Conservation (phyloP, 129 eudicot species). For the Solidago caesia region DNA sequence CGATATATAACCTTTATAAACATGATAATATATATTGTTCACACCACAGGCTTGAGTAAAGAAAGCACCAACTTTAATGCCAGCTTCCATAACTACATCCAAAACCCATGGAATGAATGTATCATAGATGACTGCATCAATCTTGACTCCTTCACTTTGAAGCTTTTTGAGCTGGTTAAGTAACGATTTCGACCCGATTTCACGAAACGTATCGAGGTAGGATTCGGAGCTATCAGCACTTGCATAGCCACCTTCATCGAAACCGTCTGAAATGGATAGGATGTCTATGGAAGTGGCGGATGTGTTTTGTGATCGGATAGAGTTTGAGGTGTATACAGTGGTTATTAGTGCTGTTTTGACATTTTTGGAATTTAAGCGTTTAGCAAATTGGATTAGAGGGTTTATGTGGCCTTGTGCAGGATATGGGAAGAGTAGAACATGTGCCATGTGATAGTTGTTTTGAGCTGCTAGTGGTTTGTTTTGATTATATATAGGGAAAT, state of each 20-base stretch:
- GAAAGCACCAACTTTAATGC: constrained; percentile 37
- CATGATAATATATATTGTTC: constrained; percentile 38
- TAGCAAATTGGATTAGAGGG: constrained; percentile 41
- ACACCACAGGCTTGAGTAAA: constrained; percentile 59
- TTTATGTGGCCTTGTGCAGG: constrained; percentile 50
- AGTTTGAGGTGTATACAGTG: constrained; percentile 9
- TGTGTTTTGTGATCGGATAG: not conserved
- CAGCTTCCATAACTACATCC: constrained; percentile 33
- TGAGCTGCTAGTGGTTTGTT: no score
- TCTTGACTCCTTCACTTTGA: constrained; percentile 16
- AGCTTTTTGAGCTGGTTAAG: constrained; percentile 1
- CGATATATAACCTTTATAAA: constrained; percentile 26
- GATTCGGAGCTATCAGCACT: constrained; percentile 11
- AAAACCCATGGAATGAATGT: constrained; percentile 38
- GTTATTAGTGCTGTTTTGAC: constrained; percentile 34
- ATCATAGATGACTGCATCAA: constrained; percentile 40
- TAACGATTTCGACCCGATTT: constrained; percentile 8
- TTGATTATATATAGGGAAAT: no score
- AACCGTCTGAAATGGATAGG: not conserved
- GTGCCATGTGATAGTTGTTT: no score
- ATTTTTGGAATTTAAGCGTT: constrained; percentile 36
- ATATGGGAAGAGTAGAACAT: constrained; percentile 37
- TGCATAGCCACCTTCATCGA: constrained; percentile 1
- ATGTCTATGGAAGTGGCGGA: not conserved
- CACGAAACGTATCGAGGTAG: constrained; percentile 3